Evolutionary conservation across 2,329 filamentous ascomycete species (phyloP).

Genomic region (Pyrenophora seminiperda): DNA sequence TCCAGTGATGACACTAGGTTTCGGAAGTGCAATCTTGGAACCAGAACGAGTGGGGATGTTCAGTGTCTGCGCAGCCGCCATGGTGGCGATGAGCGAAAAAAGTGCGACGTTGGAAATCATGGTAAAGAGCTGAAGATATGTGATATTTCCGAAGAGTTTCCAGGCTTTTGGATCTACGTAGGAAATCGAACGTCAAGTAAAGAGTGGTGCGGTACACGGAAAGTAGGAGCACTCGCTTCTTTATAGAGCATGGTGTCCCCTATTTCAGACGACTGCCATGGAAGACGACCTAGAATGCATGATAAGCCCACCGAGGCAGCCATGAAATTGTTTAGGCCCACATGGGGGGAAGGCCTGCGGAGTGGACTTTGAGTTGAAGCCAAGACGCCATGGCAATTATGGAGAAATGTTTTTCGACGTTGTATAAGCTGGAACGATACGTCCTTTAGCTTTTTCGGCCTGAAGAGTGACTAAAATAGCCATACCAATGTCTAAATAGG

Average conservation of each 20-base stretch:
- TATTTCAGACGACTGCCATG: constrained; percentile 1
- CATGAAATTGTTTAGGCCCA: constrained; percentile 9
- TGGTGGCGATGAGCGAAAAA: constrained; percentile 28
- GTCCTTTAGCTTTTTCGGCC: constrained; percentile 1
- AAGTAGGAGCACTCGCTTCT: neutral
- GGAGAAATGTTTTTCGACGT: constrained; percentile 13
- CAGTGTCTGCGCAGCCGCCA: constrained; percentile 39
- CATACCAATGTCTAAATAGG: constrained; percentile 2
- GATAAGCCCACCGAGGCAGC: neutral
- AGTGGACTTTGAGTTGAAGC: constrained; percentile 2
- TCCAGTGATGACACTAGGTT: constrained; percentile 30
- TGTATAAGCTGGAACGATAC: constrained; percentile 3
- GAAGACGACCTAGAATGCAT: neutral
- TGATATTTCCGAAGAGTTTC: neutral
- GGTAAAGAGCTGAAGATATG: neutral
- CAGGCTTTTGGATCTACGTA: constrained; percentile 2
- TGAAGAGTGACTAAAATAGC: constrained; percentile 11
- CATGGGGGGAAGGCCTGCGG: constrained; percentile 1
- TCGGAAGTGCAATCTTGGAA: constrained; percentile 35
- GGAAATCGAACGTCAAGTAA: neutral
- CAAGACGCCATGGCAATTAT: constrained; percentile 13
- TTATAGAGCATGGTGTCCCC: constrained; percentile 5
- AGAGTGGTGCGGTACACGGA: neutral
- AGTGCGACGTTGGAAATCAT: constrained; percentile 32
- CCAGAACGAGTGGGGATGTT: constrained; percentile 41